A percentile compares a stretch with the other conserved stretches of the same genome.
Evolutionary conservation across 768 basidiomycete genomes (phyloP).

Genomic region (Mycena crocata): DNA sequence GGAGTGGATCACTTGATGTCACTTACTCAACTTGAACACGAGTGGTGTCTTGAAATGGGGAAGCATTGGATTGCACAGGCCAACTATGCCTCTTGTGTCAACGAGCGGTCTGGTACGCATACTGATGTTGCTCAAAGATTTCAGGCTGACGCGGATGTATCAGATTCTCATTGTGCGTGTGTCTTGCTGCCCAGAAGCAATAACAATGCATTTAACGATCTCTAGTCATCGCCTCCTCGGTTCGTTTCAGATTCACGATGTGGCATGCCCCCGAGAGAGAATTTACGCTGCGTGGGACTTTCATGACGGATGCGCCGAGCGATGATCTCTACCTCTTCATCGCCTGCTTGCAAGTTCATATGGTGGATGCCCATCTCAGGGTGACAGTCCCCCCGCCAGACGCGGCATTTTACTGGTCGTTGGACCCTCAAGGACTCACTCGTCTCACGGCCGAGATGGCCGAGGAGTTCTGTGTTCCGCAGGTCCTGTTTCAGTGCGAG

Average conservation of each 20-base stretch:
- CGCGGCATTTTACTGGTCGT: conserved; percentile 11
- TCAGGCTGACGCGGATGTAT: neutral
- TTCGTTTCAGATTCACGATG: conserved; percentile 7
- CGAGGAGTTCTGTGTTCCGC: conserved; percentile 2
- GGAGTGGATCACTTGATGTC: neutral
- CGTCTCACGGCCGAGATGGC: neutral
- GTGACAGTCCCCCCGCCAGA: neutral
- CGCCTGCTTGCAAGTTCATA: neutral
- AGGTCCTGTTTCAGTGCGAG: conserved; percentile 11
- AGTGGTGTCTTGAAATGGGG: neutral
- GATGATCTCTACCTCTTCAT: conserved; percentile 16
- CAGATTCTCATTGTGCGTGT: neutral
- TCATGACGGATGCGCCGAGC: neutral
- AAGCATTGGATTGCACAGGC: conserved; percentile 14
- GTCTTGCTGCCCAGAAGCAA: too few species aligned
- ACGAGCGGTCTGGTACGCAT: neutral
- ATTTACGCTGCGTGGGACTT: conserved; percentile 9
- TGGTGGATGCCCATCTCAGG: neutral
- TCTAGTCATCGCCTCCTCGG: neutral
- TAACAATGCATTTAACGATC: too few species aligned
- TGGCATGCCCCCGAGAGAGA: conserved; percentile 7
- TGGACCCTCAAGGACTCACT: neutral
- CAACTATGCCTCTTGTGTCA: neutral
- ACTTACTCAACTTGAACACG: neutral
- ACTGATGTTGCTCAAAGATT: too few species aligned